phyloP scores from a whole-genome alignment of 106 monocot genomes.

The Dactylorhiza incarnata region DNA sequence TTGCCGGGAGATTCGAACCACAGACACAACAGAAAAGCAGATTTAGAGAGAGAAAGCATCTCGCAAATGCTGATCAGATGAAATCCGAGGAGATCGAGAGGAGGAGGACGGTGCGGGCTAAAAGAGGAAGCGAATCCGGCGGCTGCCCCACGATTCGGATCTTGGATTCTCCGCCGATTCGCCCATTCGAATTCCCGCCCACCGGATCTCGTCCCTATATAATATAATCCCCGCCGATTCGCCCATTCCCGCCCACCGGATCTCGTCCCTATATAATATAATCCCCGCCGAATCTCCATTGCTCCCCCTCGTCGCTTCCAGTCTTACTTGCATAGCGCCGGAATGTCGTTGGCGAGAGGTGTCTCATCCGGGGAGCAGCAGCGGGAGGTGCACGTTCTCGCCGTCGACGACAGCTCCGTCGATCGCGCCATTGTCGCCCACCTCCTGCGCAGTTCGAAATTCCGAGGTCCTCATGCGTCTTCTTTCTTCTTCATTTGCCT shows the following conservation, averaged over 20 bases:
- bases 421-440: constrained; percentile 44
- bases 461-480: constrained; percentile 17
- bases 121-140: constrained; percentile 6
- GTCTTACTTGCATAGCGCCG: not conserved
- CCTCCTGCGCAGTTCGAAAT: constrained; percentile 29
- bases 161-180: not conserved
- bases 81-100: constrained; percentile 5
- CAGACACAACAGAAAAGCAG: not conserved
- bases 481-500: not conserved
- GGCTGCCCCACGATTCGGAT: not conserved
- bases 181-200: not conserved
- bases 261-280: not conserved
- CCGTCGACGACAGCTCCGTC: constrained; percentile 59
- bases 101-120: not conserved
- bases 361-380: not conserved
- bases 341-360: not conserved
- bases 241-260: not conserved
- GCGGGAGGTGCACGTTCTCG: constrained; percentile 35
- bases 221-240: not conserved
- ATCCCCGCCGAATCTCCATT: not conserved
- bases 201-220: not conserved
- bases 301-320: not conserved
- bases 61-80: not conserved
- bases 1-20: constrained; percentile 4
- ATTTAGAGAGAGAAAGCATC: constrained; percentile 2